Conservation (phyloP, 495 filamentous ascomycete species). For the Neurospora sp. region DNA sequence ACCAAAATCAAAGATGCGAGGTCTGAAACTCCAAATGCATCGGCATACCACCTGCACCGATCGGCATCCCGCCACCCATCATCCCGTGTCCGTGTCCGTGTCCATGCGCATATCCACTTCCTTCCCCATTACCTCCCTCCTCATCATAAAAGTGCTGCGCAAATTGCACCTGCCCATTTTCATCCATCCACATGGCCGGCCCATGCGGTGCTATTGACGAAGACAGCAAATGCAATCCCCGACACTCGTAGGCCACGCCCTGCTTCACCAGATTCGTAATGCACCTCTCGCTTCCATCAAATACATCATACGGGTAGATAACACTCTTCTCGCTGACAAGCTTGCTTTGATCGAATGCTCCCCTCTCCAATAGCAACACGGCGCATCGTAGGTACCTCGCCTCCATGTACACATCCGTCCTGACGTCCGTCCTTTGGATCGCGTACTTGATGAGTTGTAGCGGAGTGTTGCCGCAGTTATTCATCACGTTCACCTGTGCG, state of each 20-base stretch:
- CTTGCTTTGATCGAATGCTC: constrained; percentile 26
- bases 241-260: constrained; percentile 20
- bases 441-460: constrained; percentile 26
- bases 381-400: constrained; percentile 23
- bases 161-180: neutral
- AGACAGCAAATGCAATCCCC: constrained; percentile 19
- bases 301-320: constrained; percentile 22
- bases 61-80: neutral
- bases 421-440: constrained; percentile 26
- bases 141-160: neutral
- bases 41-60: constrained; percentile 2
- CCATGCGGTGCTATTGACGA: constrained; percentile 14
- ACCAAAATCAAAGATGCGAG: constrained; percentile 4
- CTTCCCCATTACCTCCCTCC: neutral
- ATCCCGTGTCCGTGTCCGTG: neutral
- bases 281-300: constrained; percentile 21
- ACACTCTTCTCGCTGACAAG: constrained; percentile 20
- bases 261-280: constrained; percentile 20
- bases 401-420: constrained; percentile 26
- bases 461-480: constrained; percentile 28
- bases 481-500: constrained; percentile 22
- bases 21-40: constrained; percentile 20
- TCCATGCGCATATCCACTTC: neutral
- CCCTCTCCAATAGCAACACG: constrained; percentile 21
- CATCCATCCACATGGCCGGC: neutral